Evolutionary conservation across 1,284 basidiomycete species (phyloP).

Genomic region (Cutaneotrichosporon cavernicola): DNA sequence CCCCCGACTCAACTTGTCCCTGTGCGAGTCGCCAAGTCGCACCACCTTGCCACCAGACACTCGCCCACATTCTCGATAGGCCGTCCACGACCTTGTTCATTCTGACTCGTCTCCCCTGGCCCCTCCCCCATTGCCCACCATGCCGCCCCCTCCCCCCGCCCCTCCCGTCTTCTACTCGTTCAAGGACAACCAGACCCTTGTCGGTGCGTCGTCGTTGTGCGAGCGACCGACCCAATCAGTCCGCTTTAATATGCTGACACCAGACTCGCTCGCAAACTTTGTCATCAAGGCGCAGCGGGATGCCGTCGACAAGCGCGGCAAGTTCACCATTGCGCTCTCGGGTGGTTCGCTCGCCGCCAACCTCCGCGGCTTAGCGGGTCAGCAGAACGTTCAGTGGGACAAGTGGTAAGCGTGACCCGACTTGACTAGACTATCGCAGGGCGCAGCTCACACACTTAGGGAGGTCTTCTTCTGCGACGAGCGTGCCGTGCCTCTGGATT

Average conservation of each 20-base stretch:
- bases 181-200: conserved; percentile 60
- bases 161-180: conserved; percentile 77
- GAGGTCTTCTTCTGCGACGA: conserved; percentile 98
- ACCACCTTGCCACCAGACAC: not conserved
- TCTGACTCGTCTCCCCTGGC: conserved; percentile 1
- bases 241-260: conserved; percentile 7
- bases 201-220: conserved; percentile 40
- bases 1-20: not conserved
- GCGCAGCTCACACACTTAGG: conserved; percentile 58
- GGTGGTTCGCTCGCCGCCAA: conserved; percentile 89
- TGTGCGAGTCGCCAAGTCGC: not conserved
- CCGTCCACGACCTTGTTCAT: not conserved
- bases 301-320: conserved; percentile 83
- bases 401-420: conserved; percentile 52
- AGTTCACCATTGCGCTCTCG: conserved; percentile 90
- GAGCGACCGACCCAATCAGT: not conserved
- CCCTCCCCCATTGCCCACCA: conserved; percentile 24
- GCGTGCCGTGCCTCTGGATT: conserved; percentile 87
- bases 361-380: conserved; percentile 70
- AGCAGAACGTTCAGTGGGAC: conserved; percentile 76
- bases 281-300: conserved; percentile 89
- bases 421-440: not conserved
- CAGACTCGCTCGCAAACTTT: conserved; percentile 73
- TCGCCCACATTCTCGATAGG: not conserved
- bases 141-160: conserved; percentile 55